phyloP scores from a whole-genome alignment of 805 yeast genomes.

The Candida railenensis region DNA sequence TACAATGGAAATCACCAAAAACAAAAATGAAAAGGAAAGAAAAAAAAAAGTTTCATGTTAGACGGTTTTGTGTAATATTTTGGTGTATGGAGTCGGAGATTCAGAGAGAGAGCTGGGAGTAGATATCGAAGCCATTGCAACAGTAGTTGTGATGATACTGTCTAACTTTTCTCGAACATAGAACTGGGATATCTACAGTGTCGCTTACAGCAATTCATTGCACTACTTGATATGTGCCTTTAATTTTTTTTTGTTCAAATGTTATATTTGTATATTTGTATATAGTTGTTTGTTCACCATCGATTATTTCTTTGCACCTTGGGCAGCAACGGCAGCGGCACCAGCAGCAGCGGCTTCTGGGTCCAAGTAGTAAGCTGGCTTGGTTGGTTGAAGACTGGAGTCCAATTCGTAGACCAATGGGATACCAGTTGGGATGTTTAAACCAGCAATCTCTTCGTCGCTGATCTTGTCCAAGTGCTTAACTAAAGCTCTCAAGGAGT shows the following conservation, averaged over 20 bases:
- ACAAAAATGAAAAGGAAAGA: no score
- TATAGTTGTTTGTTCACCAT: not conserved
- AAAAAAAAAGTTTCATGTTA: no score
- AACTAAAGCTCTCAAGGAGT: constrained; percentile 94
- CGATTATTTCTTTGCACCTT: constrained; percentile 57
- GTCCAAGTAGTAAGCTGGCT: constrained; percentile 94
- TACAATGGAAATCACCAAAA: not conserved
- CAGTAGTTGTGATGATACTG: no score
- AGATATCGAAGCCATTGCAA: no score
- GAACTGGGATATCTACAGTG: no score
- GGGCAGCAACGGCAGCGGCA: constrained; percentile 98
- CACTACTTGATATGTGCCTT: no score
- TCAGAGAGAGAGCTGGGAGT: no score
- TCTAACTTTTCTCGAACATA: no score
- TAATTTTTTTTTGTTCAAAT: no score
- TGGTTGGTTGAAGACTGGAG: constrained; percentile 79
- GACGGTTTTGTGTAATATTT: no score
- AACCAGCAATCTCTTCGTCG: constrained; percentile 87
- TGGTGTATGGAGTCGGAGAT: no score
- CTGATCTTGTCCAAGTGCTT: constrained; percentile 93
- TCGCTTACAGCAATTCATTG: no score
- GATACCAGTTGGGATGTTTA: constrained; percentile 98
- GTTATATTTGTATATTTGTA: not conserved
- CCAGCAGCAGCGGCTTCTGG: constrained; percentile 99
- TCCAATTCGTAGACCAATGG: constrained; percentile 97